These are phyloP conservation scores for Sclerotinia minor DNA, from an alignment of 2,329 filamentous ascomycete species.

Conservation along the genomic window DNA sequence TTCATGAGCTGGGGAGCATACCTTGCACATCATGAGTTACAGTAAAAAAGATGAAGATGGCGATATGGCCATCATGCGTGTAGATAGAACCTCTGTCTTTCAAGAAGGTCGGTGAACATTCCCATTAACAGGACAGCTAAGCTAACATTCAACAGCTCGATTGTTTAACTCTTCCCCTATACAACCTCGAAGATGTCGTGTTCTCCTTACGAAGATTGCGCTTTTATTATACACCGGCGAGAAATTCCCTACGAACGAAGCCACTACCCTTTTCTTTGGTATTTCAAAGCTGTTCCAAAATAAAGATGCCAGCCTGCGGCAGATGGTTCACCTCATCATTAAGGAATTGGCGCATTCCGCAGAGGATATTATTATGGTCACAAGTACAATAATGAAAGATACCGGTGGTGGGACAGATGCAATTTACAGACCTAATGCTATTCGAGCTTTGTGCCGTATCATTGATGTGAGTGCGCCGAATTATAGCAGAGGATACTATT, in stretches of 20 bases:
- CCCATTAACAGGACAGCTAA: constrained; percentile 39
- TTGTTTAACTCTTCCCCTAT: constrained; percentile 98
- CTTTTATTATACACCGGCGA: constrained; percentile 96
- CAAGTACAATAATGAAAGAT: constrained; percentile 99
- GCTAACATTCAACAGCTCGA: constrained; percentile 66
- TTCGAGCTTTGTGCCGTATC: constrained; percentile 90
- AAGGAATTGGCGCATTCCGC: constrained; percentile 95
- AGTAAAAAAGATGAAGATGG: constrained; percentile 99
- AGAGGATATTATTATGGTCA: constrained; percentile 99
- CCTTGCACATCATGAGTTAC: constrained; percentile 74
- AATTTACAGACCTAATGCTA: constrained; percentile 92
- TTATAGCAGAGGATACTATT: constrained; percentile 32
- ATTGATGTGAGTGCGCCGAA: constrained; percentile 72
- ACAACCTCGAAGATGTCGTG: constrained; percentile 94
- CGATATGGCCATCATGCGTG: constrained; percentile 89
- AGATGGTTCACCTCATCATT: constrained; percentile 98
- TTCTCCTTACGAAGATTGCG: constrained; percentile 94
- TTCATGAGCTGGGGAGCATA: constrained; percentile 43
- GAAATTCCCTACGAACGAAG: constrained; percentile 95
- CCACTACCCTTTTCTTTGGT: constrained; percentile 96
- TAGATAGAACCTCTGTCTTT: constrained; percentile 96
- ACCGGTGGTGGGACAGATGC: constrained; percentile 93
- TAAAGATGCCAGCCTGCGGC: constrained; percentile 94
- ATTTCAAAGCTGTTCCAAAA: constrained; percentile 99
- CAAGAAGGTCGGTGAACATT: constrained; percentile 75